phyloP scores from a whole-genome alignment of 192 early-diverging fungal species.

The Coemansia sp. region DNA sequence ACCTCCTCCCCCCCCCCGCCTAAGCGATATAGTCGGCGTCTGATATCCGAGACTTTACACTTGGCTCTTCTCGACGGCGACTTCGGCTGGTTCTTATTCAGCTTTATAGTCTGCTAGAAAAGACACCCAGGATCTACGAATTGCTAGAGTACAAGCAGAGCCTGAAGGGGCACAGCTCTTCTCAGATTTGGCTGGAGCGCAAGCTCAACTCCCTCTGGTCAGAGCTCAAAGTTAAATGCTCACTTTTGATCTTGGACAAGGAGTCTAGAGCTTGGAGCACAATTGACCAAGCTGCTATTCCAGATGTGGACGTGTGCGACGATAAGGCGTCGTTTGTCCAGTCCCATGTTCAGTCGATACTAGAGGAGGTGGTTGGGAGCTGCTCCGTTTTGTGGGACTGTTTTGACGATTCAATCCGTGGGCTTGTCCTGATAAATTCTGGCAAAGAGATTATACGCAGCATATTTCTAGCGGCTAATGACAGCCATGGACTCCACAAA shows the following conservation, averaged over 20 bases:
- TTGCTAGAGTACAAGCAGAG: conserved; percentile 29
- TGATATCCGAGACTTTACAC: conserved; percentile 40
- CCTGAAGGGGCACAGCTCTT: conserved; percentile 15
- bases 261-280: conserved; percentile 7
- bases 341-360: conserved; percentile 12
- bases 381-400: conserved; percentile 39
- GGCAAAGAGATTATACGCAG: conserved; percentile 10
- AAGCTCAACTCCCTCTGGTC: conserved; percentile 37
- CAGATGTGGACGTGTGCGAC: neutral
- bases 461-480: conserved; percentile 4
- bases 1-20: too few relatives aligned
- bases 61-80: conserved; percentile 31
- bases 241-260: conserved; percentile 41
- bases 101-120: conserved; percentile 35
- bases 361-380: conserved; percentile 17
- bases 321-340: conserved; percentile 14
- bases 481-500: conserved; percentile 6
- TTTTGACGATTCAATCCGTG: conserved; percentile 33
- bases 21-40: conserved; percentile 22
- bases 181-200: conserved; percentile 33
- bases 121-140: conserved; percentile 37
- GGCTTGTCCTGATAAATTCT: conserved; percentile 30
- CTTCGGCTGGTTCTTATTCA: conserved; percentile 44
- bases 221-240: conserved; percentile 39
- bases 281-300: conserved; percentile 8